Percentiles rank a stretch among this genome's conserved stretches.
Evolutionary conservation across 1,139 yeast species (phyloP).

Genomic region (Suhomyces atakaporum): DNA sequence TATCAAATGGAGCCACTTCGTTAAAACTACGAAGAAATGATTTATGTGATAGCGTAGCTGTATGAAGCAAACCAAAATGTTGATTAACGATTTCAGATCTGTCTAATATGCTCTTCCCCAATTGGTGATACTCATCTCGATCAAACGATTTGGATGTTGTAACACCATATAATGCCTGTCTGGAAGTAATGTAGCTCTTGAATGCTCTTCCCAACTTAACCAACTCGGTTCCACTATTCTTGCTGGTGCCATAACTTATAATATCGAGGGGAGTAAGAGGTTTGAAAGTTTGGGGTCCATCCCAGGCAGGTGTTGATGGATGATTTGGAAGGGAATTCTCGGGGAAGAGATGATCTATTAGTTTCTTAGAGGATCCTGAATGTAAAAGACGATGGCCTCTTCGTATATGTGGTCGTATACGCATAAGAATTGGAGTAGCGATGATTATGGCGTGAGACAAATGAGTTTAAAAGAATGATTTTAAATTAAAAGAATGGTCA

Average conservation of each 20-base stretch:
- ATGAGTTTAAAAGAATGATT: background rate
- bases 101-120: conserved; percentile 4
- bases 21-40: conserved; percentile 7
- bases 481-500: background rate
- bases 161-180: conserved; percentile 1
- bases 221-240: conserved; percentile 2
- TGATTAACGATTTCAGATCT: conserved; percentile 1
- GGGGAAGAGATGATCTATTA: conserved; percentile 7
- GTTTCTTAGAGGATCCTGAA: background rate
- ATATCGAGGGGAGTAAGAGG: conserved; percentile 4
- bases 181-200: conserved; percentile 5
- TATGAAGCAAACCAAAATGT: background rate
- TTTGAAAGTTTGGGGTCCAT: background rate
- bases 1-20: conserved; percentile 7
- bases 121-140: conserved; percentile 2
- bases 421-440: too few species aligned
- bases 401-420: conserved; percentile 1
- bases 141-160: background rate
- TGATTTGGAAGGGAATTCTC: background rate
- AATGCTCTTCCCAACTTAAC: conserved; percentile 9
- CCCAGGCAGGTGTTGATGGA: conserved; percentile 1
- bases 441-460: too few species aligned
- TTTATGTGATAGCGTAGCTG: conserved; percentile 2
- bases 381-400: conserved; percentile 3
- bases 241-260: background rate